Conservation (phyloP, 495 filamentous ascomycete genomes). For the Hypoxylon intermedium region DNA sequence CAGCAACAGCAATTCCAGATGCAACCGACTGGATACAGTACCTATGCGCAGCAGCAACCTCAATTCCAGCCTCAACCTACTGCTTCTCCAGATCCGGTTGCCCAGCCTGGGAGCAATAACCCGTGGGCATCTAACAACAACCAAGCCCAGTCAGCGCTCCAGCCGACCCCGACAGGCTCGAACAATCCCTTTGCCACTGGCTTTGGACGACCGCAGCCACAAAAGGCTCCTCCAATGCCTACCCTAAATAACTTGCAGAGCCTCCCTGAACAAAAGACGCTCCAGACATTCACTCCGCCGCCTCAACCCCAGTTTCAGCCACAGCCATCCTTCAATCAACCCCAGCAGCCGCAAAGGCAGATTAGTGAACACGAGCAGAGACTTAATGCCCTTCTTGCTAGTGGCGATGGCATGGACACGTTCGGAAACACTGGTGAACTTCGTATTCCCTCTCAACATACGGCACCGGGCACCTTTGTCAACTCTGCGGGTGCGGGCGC, state of each 20-base stretch:
- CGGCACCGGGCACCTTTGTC: constrained; percentile 94
- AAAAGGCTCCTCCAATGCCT: constrained; percentile 59
- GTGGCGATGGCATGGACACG: constrained; percentile 92
- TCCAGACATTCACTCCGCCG: constrained; percentile 55
- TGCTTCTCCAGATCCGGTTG: constrained; percentile 62
- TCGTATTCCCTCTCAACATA: constrained; percentile 96
- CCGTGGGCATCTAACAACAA: constrained; percentile 69
- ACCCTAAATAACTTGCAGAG: constrained; percentile 65
- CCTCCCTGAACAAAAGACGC: constrained; percentile 73
- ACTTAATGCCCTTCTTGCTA: constrained; percentile 86
- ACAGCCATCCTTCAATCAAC: constrained; percentile 48
- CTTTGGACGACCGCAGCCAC: constrained; percentile 54
- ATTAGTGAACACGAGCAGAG: constrained; percentile 80
- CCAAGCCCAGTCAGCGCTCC: constrained; percentile 56
- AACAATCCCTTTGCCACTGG: constrained; percentile 90
- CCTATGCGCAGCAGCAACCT: constrained; percentile 53
- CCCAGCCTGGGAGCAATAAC: constrained; percentile 83
- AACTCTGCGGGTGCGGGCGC: constrained; percentile 87
- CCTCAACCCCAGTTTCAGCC: constrained; percentile 33
- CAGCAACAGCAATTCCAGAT: constrained; percentile 51
- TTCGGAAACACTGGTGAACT: constrained; percentile 95
- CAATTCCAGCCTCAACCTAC: constrained; percentile 59
- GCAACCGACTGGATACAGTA: constrained; percentile 55
- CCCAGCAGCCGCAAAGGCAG: constrained; percentile 59
- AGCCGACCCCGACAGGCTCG: constrained; percentile 80